These are phyloP conservation scores for Senecio squalidus DNA, from an alignment of 140 eudicot genomes.

Conservation along the genomic window DNA sequence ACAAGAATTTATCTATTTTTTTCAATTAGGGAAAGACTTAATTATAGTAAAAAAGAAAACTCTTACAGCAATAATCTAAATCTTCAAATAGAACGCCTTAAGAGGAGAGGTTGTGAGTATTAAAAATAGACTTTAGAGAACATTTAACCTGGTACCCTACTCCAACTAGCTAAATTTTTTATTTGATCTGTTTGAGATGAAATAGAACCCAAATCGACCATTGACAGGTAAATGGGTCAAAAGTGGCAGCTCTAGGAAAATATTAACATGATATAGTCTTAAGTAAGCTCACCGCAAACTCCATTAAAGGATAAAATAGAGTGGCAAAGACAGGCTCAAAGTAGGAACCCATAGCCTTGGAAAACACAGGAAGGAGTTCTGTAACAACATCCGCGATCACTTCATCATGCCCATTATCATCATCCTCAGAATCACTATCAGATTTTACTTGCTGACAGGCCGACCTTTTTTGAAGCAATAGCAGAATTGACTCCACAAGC, in stretches of 20 bases:
- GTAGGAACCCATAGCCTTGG: slow-evolving; percentile 78
- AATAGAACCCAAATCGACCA: too few species aligned
- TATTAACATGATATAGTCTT: background rate
- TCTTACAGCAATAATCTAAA: too few species aligned
- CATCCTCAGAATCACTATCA: slow-evolving; percentile 59
- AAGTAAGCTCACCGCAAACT: slow-evolving; percentile 61
- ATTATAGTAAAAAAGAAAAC: too few species aligned
- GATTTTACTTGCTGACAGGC: slow-evolving; percentile 66
- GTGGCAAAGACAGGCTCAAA: slow-evolving; percentile 71
- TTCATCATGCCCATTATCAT: slow-evolving; percentile 66
- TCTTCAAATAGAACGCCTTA: too few species aligned
- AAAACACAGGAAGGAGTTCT: slow-evolving; percentile 90
- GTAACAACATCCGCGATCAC: slow-evolving; percentile 96
- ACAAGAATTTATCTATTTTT: too few species aligned
- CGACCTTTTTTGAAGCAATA: slow-evolving; percentile 60
- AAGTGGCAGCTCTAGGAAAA: slow-evolving; percentile 4
- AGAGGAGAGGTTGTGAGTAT: too few species aligned
- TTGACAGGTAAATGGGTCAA: too few species aligned
- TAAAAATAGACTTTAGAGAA: too few species aligned
- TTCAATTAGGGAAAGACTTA: too few species aligned
- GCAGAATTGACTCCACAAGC: slow-evolving; percentile 68
- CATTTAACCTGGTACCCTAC: too few species aligned
- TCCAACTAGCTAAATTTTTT: too few species aligned
- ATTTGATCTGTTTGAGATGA: too few species aligned
- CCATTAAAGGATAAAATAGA: slow-evolving; percentile 72